Percentiles rank a stretch among this genome's conserved stretches.
Evolutionary conservation across 306 rosid genomes (phyloP).

Genomic region (Abrus precatorius): DNA sequence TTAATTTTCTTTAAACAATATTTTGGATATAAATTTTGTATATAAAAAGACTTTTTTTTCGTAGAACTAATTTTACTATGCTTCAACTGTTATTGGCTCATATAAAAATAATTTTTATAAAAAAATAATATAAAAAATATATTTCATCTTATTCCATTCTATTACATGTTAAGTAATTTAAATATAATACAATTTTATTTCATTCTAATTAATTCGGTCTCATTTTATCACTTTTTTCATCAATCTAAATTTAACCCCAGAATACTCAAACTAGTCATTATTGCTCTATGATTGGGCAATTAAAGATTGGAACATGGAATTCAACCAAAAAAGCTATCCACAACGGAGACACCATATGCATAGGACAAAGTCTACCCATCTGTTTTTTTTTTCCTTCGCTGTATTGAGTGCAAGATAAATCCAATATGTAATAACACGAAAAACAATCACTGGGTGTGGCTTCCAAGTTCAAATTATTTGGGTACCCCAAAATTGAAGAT

Average conservation of each 20-base stretch:
- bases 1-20: too few relatives aligned
- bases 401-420: slow-evolving; percentile 24
- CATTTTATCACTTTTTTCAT: neutral
- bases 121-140: too few relatives aligned
- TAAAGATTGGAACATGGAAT: slow-evolving; percentile 33
- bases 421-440: slow-evolving; percentile 17
- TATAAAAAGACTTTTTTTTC: too few relatives aligned
- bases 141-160: too few relatives aligned
- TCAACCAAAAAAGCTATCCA: slow-evolving; percentile 9
- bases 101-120: too few relatives aligned
- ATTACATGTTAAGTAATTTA: too few relatives aligned
- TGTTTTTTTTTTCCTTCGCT: neutral
- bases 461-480: slow-evolving; percentile 39
- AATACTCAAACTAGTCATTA: slow-evolving; percentile 21
- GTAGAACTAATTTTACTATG: too few relatives aligned
- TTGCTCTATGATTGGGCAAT: slow-evolving; percentile 43
- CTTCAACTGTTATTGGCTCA: too few relatives aligned
- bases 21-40: too few relatives aligned
- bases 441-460: slow-evolving; percentile 8
- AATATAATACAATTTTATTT: neutral
- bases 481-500: slow-evolving; percentile 10
- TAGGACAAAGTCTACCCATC: slow-evolving; percentile 25
- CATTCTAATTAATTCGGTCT: neutral
- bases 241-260: neutral
- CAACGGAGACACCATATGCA: slow-evolving; percentile 45